Percentiles rank a stretch among this genome's conserved stretches.
Evolutionary conservation across 768 basidiomycete species (phyloP).

Genomic region (Megacollybia marginata): DNA sequence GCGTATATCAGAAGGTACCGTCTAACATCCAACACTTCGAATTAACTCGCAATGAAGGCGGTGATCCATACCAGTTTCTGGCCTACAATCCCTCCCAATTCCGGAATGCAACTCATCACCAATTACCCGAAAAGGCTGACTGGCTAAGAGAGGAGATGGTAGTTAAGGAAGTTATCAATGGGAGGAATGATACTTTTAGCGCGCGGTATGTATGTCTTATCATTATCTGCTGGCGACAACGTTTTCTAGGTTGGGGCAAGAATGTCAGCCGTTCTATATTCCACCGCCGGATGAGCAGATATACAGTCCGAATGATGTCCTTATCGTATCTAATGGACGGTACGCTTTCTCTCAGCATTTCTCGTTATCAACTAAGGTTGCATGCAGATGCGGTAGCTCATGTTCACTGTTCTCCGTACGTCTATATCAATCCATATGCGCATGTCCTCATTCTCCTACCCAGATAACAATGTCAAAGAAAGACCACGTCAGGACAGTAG

Average conservation of each 20-base stretch:
- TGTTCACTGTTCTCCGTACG: conserved; percentile 35
- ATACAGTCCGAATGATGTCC: conserved; percentile 41
- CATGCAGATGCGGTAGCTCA: conserved; percentile 36
- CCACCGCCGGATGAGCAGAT: conserved; percentile 34
- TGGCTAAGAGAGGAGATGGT: conserved; percentile 23
- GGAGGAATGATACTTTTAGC: conserved; percentile 27
- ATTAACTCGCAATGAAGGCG: neutral
- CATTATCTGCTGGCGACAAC: neutral
- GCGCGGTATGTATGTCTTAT: conserved; percentile 25
- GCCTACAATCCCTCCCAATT: conserved; percentile 26
- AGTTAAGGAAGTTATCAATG: conserved; percentile 27
- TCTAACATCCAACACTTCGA: too few species aligned
- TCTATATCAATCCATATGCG: neutral
- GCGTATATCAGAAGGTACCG: conserved; percentile 12
- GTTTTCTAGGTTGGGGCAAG: conserved; percentile 31
- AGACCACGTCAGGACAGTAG: conserved; percentile 49
- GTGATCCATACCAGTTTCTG: conserved; percentile 20
- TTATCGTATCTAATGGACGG: conserved; percentile 48
- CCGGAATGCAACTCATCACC: conserved; percentile 22
- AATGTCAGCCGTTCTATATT: conserved; percentile 34
- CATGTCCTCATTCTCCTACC: conserved; percentile 4
- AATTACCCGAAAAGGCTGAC: conserved; percentile 21
- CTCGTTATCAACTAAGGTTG: too few species aligned
- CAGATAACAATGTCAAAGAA: conserved; percentile 56
- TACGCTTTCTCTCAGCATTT: too few species aligned